These are phyloP conservation scores for Datisca glomerata DNA, from an alignment of 306 rosid genomes.

Conservation along the genomic window DNA sequence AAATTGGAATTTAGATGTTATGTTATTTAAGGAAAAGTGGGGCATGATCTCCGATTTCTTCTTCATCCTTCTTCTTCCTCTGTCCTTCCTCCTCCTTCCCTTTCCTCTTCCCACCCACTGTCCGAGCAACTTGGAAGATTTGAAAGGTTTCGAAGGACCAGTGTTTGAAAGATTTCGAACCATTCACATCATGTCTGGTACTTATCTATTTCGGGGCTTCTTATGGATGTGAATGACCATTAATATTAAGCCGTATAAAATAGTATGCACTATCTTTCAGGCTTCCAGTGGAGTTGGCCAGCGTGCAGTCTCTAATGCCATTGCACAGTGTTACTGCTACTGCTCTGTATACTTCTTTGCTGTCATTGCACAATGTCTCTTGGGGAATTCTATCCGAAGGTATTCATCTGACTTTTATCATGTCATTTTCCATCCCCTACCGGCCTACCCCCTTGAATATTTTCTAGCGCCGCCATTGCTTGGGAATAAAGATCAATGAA, in stretches of 20 bases:
- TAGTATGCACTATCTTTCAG: too few species aligned
- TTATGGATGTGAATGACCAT: neutral
- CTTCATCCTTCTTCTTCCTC: neutral
- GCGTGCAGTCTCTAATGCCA: slow-evolving; percentile 66
- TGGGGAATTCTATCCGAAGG: slow-evolving; percentile 95
- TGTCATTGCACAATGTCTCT: slow-evolving; percentile 43
- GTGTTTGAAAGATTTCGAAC: neutral
- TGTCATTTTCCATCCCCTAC: too few species aligned
- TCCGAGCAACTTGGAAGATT: too few species aligned
- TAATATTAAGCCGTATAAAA: neutral
- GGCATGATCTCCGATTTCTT: neutral
- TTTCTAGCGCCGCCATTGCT: too few species aligned
- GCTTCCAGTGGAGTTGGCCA: slow-evolving; percentile 57
- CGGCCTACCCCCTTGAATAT: too few species aligned
- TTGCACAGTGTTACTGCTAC: slow-evolving; percentile 75
- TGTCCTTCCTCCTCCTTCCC: neutral
- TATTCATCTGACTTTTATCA: too few species aligned
- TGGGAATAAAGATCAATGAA: too few species aligned
- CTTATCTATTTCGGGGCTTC: neutral
- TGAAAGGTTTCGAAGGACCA: neutral
- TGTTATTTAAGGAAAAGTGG: neutral
- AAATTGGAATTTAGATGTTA: too few species aligned
- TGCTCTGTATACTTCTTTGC: slow-evolving; percentile 67
- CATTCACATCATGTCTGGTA: neutral
- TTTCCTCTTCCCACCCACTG: too few species aligned